phyloP scores from a whole-genome alignment of 2,329 filamentous ascomycete genomes.

The Fusarium xyrophilum region DNA sequence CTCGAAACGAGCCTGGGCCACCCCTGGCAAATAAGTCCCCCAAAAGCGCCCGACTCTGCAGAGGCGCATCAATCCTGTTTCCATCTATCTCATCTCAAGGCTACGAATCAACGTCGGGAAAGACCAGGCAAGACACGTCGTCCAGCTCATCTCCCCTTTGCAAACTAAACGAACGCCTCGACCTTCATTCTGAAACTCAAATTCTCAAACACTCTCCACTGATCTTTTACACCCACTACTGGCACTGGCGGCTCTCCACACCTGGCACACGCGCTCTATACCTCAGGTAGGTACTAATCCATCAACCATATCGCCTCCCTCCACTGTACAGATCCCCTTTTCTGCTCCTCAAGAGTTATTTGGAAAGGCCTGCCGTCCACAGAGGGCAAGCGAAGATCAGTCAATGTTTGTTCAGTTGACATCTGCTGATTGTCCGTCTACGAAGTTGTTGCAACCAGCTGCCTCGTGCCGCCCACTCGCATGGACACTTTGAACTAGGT shows the following conservation, averaged over 20 bases:
- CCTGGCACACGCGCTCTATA: constrained; percentile 13
- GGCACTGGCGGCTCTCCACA: constrained; percentile 22
- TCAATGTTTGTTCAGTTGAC: constrained; percentile 2
- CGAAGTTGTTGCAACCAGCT: constrained; percentile 2
- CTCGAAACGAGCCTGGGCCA: constrained; percentile 28
- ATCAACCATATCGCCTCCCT: constrained; percentile 7
- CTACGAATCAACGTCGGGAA: constrained; percentile 13
- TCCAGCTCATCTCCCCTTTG: constrained; percentile 30
- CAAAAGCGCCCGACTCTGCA: constrained; percentile 2
- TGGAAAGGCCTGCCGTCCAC: constrained; percentile 8
- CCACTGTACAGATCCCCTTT: neutral
- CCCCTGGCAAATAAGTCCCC: constrained; percentile 14
- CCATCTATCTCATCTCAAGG: constrained; percentile 24
- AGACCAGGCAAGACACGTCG: constrained; percentile 12
- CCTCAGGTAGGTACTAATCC: constrained; percentile 1
- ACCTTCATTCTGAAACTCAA: constrained; percentile 3
- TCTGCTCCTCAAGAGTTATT: constrained; percentile 2
- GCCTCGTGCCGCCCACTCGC: constrained; percentile 13
- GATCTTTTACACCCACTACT: constrained; percentile 33
- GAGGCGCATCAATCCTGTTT: constrained; percentile 33
- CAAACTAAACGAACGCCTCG: constrained; percentile 21
- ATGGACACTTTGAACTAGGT: constrained; percentile 14
- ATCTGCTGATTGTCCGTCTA: neutral
- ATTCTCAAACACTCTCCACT: constrained; percentile 18
- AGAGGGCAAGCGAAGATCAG: constrained; percentile 4